Base-by-base conservation (phyloP, 768 basidiomycete genomes). In the Cantharellus anzutake region DNA sequence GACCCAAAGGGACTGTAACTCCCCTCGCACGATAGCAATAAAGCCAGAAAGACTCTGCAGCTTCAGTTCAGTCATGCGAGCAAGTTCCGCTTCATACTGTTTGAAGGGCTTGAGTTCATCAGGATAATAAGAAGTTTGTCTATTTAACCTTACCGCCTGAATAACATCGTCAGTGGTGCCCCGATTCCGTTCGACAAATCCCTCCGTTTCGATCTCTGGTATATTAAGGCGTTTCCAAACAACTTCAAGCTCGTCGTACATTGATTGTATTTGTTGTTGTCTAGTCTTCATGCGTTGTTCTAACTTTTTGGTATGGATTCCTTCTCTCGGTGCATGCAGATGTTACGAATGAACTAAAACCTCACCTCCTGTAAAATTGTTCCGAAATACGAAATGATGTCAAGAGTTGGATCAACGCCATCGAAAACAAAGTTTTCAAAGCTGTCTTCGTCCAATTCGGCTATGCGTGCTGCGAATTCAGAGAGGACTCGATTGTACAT, bases 181-280 rank as follows among this genome's bases (percentile, higher is more conserved):
- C 38, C 86, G 75, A 68, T 94, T 67, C 16, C 51, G 75, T 61
- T 97, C 90, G 0, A 97, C 85, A 66, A 99, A 99, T n/a, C 77
- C 80, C 65, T 98, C 90, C 80, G 92, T 90, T 51, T 83, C 84
- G 0, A 70, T 71, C 55, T 92, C 86, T 0, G 76, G 69, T 3
- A 94, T 81, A 11, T 89, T 92, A 61, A 98, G 75, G 60, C 92
- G 73, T 61, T 77, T 77, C 94, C 94, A 99, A 2, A 98, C 76
- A 0, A 81, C 81, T 68, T 94, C 93, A 1, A 99, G 77, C 63
- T 90, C 82, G 69, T 98, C 91, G 67, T 92, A 99, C 75, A 97
- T 84, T 0, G 82, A 78, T 68, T 99, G 94, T 39, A 99, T 97
- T 29, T 29, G 20, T 29, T 29, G 20, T 29, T 29, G 20, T 29